Evolutionary conservation across 306 rosid species (phyloP), one percentile per base, ranked within the genome.

Genomic region (Glycine soja): DNA sequence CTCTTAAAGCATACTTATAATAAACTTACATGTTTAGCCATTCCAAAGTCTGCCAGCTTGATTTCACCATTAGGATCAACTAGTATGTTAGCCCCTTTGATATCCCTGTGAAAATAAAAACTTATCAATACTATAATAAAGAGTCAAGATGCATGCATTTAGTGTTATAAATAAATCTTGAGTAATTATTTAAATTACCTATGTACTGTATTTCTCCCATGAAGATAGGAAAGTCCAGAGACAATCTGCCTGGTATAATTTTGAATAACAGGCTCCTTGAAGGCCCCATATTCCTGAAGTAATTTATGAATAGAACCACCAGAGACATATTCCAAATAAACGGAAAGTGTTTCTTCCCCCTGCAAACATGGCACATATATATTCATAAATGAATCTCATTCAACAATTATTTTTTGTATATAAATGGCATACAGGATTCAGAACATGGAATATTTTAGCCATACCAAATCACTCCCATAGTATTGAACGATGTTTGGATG

Each of bases 11-110:
- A 19, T 42, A 59, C 19, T 56, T 56, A 62, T 48, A 32, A 50
- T 38, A 52, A 76, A 52, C 83, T 64, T 90, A 96, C 98, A 83
- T 89, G 98, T 83, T 93, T 96, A 53, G 99, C 99, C 99, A 96
- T 96, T 86, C 99, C 99, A 62, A 96, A 96, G 84, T 96, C 99
- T 7, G 96, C 99, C 88, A 96, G 82, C 93, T 96, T 96, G 89
- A 96, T 84, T 83, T 89, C 97, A 52, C 99, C 99, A 76, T 90
- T 96, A 69, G 99, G 98, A 86, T 87, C 98, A 52, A 96, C 99
- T 71, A 96, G 89, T 81, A 96, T 96, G 89, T 96, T 96, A 71
- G 97, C 99, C 81, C 99, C 99, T 83, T 96, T 96, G 57, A 96
- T 93, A 82, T 96, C 99, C 93, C 99, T 96, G 92, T 85, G 77